Conservation (phyloP, 2,329 filamentous ascomycete genomes). For the Aspergillus niger region DNA sequence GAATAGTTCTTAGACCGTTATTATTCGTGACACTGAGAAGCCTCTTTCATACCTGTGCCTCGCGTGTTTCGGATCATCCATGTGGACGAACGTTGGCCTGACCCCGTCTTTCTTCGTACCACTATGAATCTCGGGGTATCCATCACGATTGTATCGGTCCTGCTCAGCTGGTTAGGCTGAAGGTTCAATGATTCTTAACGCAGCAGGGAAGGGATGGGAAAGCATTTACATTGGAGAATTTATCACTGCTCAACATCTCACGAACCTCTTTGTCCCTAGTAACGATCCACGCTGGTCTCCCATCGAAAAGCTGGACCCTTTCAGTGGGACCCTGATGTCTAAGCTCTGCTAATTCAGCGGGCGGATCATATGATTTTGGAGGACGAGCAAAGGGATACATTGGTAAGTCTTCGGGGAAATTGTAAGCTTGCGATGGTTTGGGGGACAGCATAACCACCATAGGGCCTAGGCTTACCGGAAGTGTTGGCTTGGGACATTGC, state of each 20-base stretch:
- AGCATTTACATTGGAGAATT: not conserved
- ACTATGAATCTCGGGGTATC: not conserved
- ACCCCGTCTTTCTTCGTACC: not conserved
- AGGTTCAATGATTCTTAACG: too few species aligned
- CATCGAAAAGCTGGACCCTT: not conserved
- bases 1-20: not conserved
- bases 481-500: too few species aligned
- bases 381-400: not conserved
- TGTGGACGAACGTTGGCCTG: not conserved
- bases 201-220: not conserved
- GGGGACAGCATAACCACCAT: not conserved
- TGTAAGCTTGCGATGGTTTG: not conserved
- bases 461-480: not conserved
- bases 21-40: not conserved
- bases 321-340: not conserved
- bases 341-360: not conserved
- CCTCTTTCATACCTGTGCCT: not conserved
- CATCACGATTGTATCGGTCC: not conserved
- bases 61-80: not conserved
- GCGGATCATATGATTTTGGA: not conserved
- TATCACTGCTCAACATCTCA: not conserved
- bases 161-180: not conserved
- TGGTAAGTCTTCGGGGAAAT: not conserved
- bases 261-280: not conserved
- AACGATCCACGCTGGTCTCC: not conserved